Percentiles rank a stretch among this genome's conserved stretches.
Conservation (phyloP, 176 grass and related monocot species). For the Pharus latifolius region DNA sequence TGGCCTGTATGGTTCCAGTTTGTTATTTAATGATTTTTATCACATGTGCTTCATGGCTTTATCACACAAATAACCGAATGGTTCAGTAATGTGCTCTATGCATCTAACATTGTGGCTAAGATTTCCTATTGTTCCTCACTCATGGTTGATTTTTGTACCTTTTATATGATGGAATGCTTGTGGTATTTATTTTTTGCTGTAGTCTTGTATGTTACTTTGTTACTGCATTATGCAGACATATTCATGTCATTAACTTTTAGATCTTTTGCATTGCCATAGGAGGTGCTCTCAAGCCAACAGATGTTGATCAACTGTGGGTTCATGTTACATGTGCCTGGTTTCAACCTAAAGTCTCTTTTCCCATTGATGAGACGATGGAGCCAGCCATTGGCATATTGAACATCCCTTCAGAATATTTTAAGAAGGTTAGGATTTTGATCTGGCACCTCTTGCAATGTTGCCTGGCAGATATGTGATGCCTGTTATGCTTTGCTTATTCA, state of each 20-base stretch:
- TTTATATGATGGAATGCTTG: not conserved
- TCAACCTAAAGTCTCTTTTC: slow-evolving; percentile 82
- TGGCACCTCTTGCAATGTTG: not conserved
- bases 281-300: slow-evolving; percentile 83
- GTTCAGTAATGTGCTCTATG: not conserved
- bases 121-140: not conserved
- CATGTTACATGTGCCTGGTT: slow-evolving; percentile 96
- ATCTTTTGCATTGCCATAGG: slow-evolving; percentile 30
- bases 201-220: not conserved
- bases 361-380: slow-evolving; percentile 67
- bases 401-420: slow-evolving; percentile 70
- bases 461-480: not conserved
- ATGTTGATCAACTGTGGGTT: slow-evolving; percentile 80
- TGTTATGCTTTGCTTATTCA: not conserved
- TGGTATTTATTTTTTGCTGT: not conserved
- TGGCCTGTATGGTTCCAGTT: not conserved
- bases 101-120: not conserved
- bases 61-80: not conserved
- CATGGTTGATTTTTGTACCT: not conserved
- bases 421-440: slow-evolving; percentile 44
- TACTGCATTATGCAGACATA: not conserved
- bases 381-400: slow-evolving; percentile 78
- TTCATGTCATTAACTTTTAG: not conserved
- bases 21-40: no score
- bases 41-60: not conserved